Conservation (phyloP, 2,329 filamentous ascomycete species). For the Botrytis cinerea region DNA sequence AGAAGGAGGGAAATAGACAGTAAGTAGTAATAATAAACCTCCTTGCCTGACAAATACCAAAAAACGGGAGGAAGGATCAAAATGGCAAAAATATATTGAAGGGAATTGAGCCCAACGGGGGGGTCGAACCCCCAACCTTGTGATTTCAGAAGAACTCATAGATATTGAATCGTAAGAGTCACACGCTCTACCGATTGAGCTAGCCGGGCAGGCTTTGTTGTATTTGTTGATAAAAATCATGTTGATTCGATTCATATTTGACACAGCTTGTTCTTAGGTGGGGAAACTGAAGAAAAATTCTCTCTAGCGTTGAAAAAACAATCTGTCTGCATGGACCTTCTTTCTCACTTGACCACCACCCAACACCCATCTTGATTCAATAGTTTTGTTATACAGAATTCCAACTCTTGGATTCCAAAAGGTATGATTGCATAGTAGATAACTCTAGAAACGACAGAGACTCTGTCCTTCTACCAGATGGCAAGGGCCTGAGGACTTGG, state of each 20-base stretch:
- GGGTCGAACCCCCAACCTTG: conserved; percentile 22
- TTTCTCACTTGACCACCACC: not conserved
- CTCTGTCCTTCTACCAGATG: too few relatives aligned
- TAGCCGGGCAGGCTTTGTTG: conserved; percentile 32
- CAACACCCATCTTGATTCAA: not conserved
- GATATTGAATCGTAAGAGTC: conserved; percentile 33
- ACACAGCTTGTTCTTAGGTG: not conserved
- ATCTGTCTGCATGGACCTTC: not conserved
- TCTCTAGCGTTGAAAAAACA: conserved; percentile 1
- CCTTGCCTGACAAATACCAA: not conserved
- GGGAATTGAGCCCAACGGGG: conserved; percentile 22
- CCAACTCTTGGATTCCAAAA: not conserved
- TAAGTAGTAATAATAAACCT: too few relatives aligned
- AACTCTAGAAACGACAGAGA: not conserved
- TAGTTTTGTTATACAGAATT: not conserved
- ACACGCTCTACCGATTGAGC: conserved; percentile 42
- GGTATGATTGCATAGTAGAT: not conserved
- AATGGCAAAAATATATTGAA: not conserved
- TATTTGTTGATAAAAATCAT: not conserved
- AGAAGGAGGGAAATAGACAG: not conserved
- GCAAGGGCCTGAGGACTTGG: not conserved
- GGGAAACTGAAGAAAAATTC: conserved; percentile 14
- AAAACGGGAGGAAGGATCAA: not conserved
- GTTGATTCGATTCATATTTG: not conserved
- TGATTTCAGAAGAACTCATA: conserved; percentile 18